These are phyloP conservation scores for Crepidotus variabilis DNA, from an alignment of 768 basidiomycete genomes.

Conservation along the genomic window DNA sequence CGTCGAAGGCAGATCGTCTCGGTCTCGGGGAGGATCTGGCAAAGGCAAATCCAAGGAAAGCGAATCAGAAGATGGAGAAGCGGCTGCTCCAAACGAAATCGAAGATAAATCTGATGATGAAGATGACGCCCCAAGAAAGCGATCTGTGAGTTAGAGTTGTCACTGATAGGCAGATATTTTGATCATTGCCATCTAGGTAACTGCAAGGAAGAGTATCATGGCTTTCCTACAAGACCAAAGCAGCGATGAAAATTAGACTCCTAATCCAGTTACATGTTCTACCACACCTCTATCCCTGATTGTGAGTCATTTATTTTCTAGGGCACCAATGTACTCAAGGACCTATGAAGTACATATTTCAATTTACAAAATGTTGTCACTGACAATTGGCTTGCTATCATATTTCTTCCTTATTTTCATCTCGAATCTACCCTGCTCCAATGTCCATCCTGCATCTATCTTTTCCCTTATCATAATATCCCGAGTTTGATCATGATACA, in stretches of 20 bases:
- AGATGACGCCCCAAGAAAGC: neutral
- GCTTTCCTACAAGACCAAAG: conserved; percentile 73
- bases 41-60: conserved; percentile 18
- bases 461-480: neutral
- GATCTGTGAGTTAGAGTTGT: neutral
- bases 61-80: conserved; percentile 19
- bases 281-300: neutral
- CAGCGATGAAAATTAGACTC: conserved; percentile 31
- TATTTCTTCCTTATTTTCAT: too few species aligned
- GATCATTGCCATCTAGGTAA: conserved; percentile 23
- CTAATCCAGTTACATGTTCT: neutral
- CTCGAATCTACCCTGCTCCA: too few species aligned
- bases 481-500: neutral
- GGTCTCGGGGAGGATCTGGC: conserved; percentile 16
- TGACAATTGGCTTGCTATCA: too few species aligned
- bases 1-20: conserved; percentile 29
- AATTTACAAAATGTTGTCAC: too few species aligned
- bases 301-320: too few species aligned
- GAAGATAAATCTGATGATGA: neutral
- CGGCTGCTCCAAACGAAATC: neutral
- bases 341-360: too few species aligned
- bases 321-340: too few species aligned
- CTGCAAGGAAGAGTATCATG: conserved; percentile 57
- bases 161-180: neutral
- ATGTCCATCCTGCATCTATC: too few species aligned